Conservation (phyloP, 2,329 filamentous ascomycete genomes). For the Hortaea werneckii region DNA sequence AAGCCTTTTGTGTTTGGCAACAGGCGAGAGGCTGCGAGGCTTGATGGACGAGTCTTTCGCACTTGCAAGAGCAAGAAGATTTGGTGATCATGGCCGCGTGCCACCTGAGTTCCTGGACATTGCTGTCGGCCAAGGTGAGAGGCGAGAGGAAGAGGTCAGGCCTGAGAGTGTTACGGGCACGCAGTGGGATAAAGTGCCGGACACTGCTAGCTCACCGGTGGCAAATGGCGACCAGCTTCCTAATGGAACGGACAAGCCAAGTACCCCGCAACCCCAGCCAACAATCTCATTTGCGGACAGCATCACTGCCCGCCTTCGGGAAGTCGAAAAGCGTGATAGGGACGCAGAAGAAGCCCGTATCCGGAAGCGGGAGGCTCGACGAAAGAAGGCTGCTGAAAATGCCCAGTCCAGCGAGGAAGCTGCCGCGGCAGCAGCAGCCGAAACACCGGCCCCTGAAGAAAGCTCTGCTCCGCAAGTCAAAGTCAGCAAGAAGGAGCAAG, state of each 20-base stretch:
- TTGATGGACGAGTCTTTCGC: conserved; percentile 68
- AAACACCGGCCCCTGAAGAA: conserved; percentile 24
- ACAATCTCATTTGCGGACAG: conserved; percentile 34
- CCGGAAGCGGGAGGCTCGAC: conserved; percentile 34
- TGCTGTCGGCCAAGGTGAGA: conserved; percentile 44
- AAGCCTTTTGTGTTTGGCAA: conserved; percentile 69
- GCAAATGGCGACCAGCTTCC: conserved; percentile 10
- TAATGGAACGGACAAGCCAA: conserved; percentile 5
- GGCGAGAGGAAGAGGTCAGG: conserved; percentile 25
- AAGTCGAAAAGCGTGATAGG: conserved; percentile 55
- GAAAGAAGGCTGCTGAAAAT: conserved; percentile 16
- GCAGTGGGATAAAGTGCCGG: conserved; percentile 21
- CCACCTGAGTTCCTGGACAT: conserved; percentile 67
- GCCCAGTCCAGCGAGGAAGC: conserved; percentile 22
- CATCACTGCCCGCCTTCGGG: conserved; percentile 45
- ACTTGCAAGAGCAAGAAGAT: conserved; percentile 61
- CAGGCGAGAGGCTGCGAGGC: conserved; percentile 66
- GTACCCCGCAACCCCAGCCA: conserved; percentile 31
- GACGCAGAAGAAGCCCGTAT: conserved; percentile 58
- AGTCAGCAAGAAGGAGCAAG: conserved; percentile 80
- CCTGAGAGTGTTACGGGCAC: conserved; percentile 26
- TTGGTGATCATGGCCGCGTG: conserved; percentile 69
- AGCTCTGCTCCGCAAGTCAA: conserved; percentile 47
- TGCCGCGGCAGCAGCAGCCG: conserved; percentile 16
- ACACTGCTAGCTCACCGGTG: conserved; percentile 1